These are phyloP conservation scores for Daucus carota DNA, from an alignment of 129 eudicot genomes.

Conservation along the genomic window DNA sequence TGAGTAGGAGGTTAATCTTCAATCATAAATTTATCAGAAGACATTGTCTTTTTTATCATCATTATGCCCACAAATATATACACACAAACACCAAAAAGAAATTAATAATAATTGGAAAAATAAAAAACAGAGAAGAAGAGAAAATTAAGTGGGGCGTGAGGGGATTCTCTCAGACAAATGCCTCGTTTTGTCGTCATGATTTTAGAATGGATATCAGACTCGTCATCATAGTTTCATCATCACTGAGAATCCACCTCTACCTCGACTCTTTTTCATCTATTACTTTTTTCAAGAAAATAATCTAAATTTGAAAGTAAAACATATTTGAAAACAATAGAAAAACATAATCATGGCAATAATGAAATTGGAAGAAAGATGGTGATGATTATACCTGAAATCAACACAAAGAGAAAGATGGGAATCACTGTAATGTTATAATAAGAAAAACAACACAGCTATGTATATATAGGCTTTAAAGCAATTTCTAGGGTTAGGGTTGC, in stretches of 20 bases:
- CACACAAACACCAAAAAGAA: background rate
- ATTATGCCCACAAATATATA: background rate
- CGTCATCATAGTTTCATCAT: constrained; percentile 12
- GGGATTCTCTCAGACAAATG: constrained; percentile 12
- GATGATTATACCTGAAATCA: background rate
- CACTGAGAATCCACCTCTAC: background rate
- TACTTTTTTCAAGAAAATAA: background rate
- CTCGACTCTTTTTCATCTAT: too few species aligned
- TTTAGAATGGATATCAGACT: constrained; percentile 18
- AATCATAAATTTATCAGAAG: constrained; percentile 9
- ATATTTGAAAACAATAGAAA: background rate
- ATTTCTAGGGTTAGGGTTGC: constrained; percentile 11
- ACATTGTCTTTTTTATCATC: background rate
- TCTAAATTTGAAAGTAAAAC: too few species aligned
- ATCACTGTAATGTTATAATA: background rate
- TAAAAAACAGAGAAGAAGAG: background rate
- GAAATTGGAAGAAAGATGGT: background rate
- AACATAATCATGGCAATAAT: background rate
- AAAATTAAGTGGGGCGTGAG: background rate
- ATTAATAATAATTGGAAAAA: background rate
- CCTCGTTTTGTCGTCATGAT: constrained; percentile 16
- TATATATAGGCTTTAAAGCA: background rate
- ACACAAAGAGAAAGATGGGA: background rate
- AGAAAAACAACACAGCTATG: background rate
- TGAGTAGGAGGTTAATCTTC: constrained; percentile 16